Conservation (phyloP, 169 alveolate genomes). For the Haemoproteus tartakovskyi region DNA sequence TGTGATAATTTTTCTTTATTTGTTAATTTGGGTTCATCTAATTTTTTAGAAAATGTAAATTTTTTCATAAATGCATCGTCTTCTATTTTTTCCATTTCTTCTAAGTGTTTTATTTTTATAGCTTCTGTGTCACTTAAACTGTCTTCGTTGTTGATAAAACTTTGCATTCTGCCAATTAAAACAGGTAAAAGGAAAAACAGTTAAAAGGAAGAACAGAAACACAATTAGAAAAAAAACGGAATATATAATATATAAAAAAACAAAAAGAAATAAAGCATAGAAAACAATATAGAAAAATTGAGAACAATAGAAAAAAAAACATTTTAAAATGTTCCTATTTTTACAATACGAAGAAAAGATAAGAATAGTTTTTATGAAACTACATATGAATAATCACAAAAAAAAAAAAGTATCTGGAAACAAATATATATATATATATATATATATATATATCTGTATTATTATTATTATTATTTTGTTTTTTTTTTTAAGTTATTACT, state of each 20-base stretch:
- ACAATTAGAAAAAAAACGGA: background rate
- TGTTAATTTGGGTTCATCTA: slow-evolving; percentile 44
- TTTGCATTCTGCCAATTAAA: slow-evolving; percentile 15
- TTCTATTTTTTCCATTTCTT: slow-evolving; percentile 67
- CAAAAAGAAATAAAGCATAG: background rate
- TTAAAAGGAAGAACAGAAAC: background rate
- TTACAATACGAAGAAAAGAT: too few species aligned
- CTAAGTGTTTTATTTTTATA: slow-evolving; percentile 28
- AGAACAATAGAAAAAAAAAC: background rate
- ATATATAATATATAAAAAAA: too few species aligned
- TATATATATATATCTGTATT: background rate
- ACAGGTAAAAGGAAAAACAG: background rate
- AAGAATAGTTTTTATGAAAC: too few species aligned
- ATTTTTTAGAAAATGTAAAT: slow-evolving; percentile 57
- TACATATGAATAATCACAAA: too few species aligned
- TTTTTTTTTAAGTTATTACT: too few species aligned
- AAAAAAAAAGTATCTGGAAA: background rate
- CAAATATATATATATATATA: background rate
- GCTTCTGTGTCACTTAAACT: slow-evolving; percentile 10
- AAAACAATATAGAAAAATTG: background rate
- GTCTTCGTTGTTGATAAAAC: slow-evolving; percentile 59
- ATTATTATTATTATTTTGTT: too few species aligned
- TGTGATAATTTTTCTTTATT: slow-evolving; percentile 43
- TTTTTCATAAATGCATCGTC: slow-evolving; percentile 50
- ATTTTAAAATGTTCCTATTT: background rate